phyloP scores from a whole-genome alignment of 140 eudicot genomes.

The Artemisia princeps region DNA sequence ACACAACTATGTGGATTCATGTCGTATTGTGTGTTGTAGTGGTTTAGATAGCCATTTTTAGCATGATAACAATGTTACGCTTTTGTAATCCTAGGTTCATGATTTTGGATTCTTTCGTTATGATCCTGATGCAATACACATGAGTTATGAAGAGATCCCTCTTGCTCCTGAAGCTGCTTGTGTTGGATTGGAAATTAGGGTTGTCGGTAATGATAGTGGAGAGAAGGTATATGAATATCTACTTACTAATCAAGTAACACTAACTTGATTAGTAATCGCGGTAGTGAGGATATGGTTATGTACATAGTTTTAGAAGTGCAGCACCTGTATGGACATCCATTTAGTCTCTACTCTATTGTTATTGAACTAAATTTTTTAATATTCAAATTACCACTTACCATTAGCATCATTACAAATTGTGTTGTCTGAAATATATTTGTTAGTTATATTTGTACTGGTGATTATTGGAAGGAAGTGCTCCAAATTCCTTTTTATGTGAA shows the following conservation, averaged over 20 bases:
- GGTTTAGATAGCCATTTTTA: constrained; percentile 6
- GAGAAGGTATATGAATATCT: not conserved
- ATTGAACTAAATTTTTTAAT: too few species aligned
- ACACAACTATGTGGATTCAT: too few species aligned
- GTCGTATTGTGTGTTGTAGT: too few species aligned
- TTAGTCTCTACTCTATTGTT: too few species aligned
- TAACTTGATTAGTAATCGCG: not conserved
- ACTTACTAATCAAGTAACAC: not conserved
- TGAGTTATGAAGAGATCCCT: not conserved
- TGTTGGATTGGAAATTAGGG: not conserved
- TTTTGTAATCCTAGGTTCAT: not conserved
- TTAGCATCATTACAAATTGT: not conserved
- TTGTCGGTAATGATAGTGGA: not conserved
- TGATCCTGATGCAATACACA: not conserved
- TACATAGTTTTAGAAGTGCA: not conserved
- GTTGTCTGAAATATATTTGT: not conserved
- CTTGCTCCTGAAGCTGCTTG: not conserved
- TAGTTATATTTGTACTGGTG: not conserved
- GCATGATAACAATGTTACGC: constrained; percentile 10
- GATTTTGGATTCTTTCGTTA: not conserved
- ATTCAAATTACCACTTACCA: too few species aligned
- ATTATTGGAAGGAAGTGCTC: not conserved
- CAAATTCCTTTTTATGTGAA: not conserved
- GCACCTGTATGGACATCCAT: too few species aligned
- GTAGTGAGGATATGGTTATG: not conserved